Evolutionary conservation across 192 early-diverging fungal species (phyloP), one percentile per base, ranked within the genome.

Genomic region (Chytriomyces confervae): DNA sequence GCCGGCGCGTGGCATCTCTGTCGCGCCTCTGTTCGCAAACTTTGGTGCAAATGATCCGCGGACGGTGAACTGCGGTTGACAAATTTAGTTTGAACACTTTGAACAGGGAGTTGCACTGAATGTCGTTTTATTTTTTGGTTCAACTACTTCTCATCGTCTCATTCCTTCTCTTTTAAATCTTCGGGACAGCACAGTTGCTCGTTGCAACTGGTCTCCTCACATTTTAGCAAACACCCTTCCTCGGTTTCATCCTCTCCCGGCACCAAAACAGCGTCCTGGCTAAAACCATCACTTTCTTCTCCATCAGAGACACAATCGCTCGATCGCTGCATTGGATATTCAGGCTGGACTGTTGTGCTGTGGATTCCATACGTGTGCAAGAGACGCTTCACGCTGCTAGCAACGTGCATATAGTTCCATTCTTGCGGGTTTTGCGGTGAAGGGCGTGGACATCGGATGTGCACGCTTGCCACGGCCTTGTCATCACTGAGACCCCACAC

Each of bases 401-500:
- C 92, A 24, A 96, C 83, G 5, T 80, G 79, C 91, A 93, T 93
- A 72, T 94, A 96, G 62, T 89, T 77, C 73, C 50, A 43, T 36
- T 36, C 36, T 36, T 27, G 50, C 64, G 49, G 24, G 57, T 44
- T 10, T 43, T 45, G 24, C 65, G 13, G 48, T 76, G 67, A 18
- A 77, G 77, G 48, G 29, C 29, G 29, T 36, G 29, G 29, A 2
- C 29, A 36, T 36, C 73, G 20, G 7, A 67, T 50, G 79, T 96
- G 96, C 27, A 95, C 89, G 1, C 92, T 93, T 0, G 92, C 92
- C 44, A 96, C 87, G 67, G 87, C 86, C 76, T 96, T 94, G 65
- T 88, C 91, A 62, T 95, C 93, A 47, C 92, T 94, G 73, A 97
- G 81, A 80, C 94, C 91, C 95, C 95, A 98, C 24, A 96, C 91